Conservation (phyloP, 176 grass and related monocot genomes). For the Zea luxurians region DNA sequence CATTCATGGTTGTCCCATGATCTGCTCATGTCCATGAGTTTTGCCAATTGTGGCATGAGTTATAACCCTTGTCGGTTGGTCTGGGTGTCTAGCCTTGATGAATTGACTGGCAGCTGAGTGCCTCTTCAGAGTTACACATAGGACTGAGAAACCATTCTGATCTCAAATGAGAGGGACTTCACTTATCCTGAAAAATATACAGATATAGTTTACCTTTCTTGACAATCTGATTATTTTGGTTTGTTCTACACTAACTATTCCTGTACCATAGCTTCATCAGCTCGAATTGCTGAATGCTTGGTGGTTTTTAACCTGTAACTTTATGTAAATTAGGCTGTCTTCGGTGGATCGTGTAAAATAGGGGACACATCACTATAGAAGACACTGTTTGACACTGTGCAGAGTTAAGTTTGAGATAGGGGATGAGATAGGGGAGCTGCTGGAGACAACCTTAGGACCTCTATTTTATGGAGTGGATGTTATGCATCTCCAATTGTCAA, state of each 20-base stretch:
- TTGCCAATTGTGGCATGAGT: not conserved
- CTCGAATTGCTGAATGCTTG: slow-evolving; percentile 10
- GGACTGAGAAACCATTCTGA: not conserved
- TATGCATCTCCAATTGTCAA: not conserved
- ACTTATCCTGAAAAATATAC: slow-evolving; percentile 10
- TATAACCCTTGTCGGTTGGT: slow-evolving; percentile 5
- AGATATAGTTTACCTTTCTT: slow-evolving; percentile 10
- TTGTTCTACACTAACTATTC: not conserved
- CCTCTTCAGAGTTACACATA: slow-evolving; percentile 10
- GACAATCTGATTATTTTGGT: slow-evolving; percentile 12
- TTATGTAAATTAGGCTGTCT: not conserved
- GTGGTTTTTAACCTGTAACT: not conserved
- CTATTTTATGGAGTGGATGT: not conserved
- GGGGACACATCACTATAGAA: no score
- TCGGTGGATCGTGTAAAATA: no score
- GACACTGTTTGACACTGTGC: no score
- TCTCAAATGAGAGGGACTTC: not conserved
- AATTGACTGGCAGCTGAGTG: slow-evolving; percentile 16
- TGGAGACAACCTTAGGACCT: not conserved
- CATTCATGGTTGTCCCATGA: slow-evolving; percentile 19
- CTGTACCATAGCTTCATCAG: slow-evolving; percentile 3
- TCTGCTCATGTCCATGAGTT: slow-evolving; percentile 17
- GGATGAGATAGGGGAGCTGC: no score
- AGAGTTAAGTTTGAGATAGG: no score
- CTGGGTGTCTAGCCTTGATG: not conserved